Evolutionary conservation across 2,329 filamentous ascomycete species (phyloP), one percentile per base, ranked within the genome.

Genomic region (Aureobasidium sp.): DNA sequence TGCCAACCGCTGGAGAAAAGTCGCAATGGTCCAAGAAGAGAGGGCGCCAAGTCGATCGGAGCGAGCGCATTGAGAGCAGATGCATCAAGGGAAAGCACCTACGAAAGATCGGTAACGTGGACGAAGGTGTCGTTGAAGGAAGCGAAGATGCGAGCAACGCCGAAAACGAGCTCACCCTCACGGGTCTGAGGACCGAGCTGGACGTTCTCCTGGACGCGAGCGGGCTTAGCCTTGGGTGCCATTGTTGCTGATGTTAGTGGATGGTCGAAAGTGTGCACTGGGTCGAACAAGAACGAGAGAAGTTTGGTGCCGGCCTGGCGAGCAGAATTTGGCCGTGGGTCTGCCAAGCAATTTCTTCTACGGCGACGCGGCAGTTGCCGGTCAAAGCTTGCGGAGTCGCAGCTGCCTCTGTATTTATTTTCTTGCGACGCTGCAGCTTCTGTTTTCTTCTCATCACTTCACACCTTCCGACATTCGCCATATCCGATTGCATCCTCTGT

Each of bases 151-250:
- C 92, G 90, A 78, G 92, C 92, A 82, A 96, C 92, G 79, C 92
- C 92, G 79, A 97, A 97, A 80, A 96, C 91, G 80, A 96, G 90
- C 84, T 96, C 91, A 82, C 91, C 91, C 85, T 97, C 93, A 78
- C 92, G 89, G 83, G 92, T 90, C 80, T 96, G 90, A 78, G 94
- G 94, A 75, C 94, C 94, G 75, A 97, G 87, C 81, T 89, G 92
- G 85, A 99, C 94, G 84, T 99, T 99, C 88, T 97, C 94, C 84
- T 93, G 80, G 69, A 80, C 87, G 74, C 86, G 84, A 75, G 89
- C 87, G 78, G 88, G 85, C 75, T 86, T 82, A 79, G 87, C 87
- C 87, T 95, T 95, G 79, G 92, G 92, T 81, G 92, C 83, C 93
- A 97, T 97, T 78, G 80, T 90, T 84, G 79, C 74, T 74, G 51